Base-by-base conservation (phyloP, 2,329 filamentous ascomycete species). In the Aureobasidium zeae region DNA sequence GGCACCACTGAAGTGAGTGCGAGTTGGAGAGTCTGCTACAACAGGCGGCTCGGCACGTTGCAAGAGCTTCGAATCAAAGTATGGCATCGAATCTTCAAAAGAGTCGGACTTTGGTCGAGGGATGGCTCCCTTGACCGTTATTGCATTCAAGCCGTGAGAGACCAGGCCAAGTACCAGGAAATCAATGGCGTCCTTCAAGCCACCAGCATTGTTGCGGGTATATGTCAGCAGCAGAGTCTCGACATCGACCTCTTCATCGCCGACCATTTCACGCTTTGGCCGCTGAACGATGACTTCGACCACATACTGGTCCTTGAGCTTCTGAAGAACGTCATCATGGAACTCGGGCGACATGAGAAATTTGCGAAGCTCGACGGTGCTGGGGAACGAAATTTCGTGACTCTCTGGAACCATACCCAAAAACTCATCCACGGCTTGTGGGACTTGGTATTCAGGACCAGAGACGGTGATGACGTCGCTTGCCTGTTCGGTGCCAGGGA, bases 41-140 rank as follows among this genome's bases (percentile, higher is more conserved):
- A 71, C 73, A 1, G 84, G 77, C 4, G 83, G 76, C 25, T 89
- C 87, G 3, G 89, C 88, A 56, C 93, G 87, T 63, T 96, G 91
- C 43, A 98, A 76, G 33, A 98, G 75, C 68, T 95, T 96, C 2
- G 89, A 95, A 60, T 95, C 86, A 58, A 98, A 98, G 68, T 88
- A 96, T 46, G 88, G 89, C 41, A 96, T 73, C 6, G 89, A 94
- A 55, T 98, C 89, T 61, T 98, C 91, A 52, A 98, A 98, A 0
- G 91, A 95, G 63, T 98, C 91, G 1, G 91, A 96, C 69, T 96
- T 95, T 50, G 91, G 91, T n/a, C 91, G 83, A 15, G 89, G 87
- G 52, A 96, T 91, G n/a, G 86, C 81, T 41, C 91, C 91, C 63
- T 93, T 93, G 57, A 96, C 80, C 30, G 87, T 81, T 46, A 76